Evolutionary conservation across 2,329 filamentous ascomycete species (phyloP).

Genomic region (Botryosphaeria dothidea): DNA sequence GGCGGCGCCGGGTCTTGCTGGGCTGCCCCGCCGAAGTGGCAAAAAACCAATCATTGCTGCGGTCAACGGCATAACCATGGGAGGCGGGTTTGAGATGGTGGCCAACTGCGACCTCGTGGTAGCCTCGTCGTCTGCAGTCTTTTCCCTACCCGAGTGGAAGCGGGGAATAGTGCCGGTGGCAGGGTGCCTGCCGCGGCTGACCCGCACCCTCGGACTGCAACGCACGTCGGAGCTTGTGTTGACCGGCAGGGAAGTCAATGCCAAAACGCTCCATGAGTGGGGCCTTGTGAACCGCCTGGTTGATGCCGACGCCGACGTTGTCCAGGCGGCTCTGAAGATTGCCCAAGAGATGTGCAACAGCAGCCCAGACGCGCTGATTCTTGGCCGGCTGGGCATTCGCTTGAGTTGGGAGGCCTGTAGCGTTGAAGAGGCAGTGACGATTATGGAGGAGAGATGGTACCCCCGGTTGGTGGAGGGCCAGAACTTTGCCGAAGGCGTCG

Average conservation of each 20-base stretch:
- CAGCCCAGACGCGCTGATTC: slow-evolving; percentile 25
- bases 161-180: slow-evolving; percentile 49
- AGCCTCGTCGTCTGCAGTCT: slow-evolving; percentile 46
- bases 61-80: slow-evolving; percentile 52
- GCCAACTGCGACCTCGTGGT: slow-evolving; percentile 52
- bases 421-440: slow-evolving; percentile 20
- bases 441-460: slow-evolving; percentile 1
- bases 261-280: slow-evolving; percentile 25
- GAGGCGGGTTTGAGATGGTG: slow-evolving; percentile 53
- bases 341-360: slow-evolving; percentile 24
- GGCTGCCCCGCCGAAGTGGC: slow-evolving; percentile 52
- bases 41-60: slow-evolving; percentile 58
- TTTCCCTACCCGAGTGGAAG: slow-evolving; percentile 50
- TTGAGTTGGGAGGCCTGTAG: slow-evolving; percentile 23
- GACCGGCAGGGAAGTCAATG: slow-evolving; percentile 40
- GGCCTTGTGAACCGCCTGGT: slow-evolving; percentile 20
- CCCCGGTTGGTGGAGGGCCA: slow-evolving; percentile 36
- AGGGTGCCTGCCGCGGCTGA: slow-evolving; percentile 47
- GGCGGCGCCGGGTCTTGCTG: slow-evolving; percentile 47
- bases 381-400: slow-evolving; percentile 24
- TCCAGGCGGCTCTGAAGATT: slow-evolving; percentile 20
- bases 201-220: slow-evolving; percentile 43
- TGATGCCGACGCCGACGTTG: slow-evolving; percentile 3
- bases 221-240: slow-evolving; percentile 45
- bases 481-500: slow-evolving; percentile 47